Evolutionary conservation across 768 basidiomycete species (phyloP).

Genomic region (Hypholoma fasciculare): DNA sequence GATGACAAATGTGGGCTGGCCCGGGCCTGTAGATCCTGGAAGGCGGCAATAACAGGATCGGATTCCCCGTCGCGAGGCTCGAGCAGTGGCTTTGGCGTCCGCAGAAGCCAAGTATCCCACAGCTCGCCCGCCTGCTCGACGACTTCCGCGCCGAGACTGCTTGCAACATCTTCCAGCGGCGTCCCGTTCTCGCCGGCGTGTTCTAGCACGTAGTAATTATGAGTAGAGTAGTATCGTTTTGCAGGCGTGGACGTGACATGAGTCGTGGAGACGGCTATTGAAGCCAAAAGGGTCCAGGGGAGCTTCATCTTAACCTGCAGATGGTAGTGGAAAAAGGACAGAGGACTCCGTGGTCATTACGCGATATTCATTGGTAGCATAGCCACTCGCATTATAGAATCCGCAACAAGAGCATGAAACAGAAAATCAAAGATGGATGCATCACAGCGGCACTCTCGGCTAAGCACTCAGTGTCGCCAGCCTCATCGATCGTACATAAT

Average conservation of each 20-base stretch:
- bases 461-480: neutral
- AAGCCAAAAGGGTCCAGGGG: slow-evolving; percentile 21
- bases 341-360: neutral
- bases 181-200: slow-evolving; percentile 40
- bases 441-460: slow-evolving; percentile 2
- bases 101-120: slow-evolving; percentile 78
- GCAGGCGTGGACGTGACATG: slow-evolving; percentile 35
- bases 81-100: slow-evolving; percentile 44
- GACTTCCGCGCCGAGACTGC: slow-evolving; percentile 72
- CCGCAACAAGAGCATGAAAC: slow-evolving; percentile 5
- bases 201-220: slow-evolving; percentile 84
- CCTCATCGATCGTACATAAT: too few relatives aligned
- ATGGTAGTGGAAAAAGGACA: slow-evolving; percentile 11
- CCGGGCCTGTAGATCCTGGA: slow-evolving; percentile 40
- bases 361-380: slow-evolving; percentile 1
- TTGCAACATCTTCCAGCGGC: slow-evolving; percentile 58
- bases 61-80: slow-evolving; percentile 31
- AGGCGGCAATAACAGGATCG: slow-evolving; percentile 53
- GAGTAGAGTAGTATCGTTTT: slow-evolving; percentile 55
- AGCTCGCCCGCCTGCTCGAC: slow-evolving; percentile 89
- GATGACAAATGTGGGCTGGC: slow-evolving; percentile 31
- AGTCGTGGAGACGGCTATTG: slow-evolving; percentile 15
- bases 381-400: slow-evolving; percentile 7
- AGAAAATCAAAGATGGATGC: slow-evolving; percentile 6
- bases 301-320: slow-evolving; percentile 25